A percentile compares a stretch with the other conserved stretches of the same genome.
These are phyloP conservation scores for Lactarius sp. DNA, from an alignment of 768 basidiomycete species.

Conservation along the genomic window DNA sequence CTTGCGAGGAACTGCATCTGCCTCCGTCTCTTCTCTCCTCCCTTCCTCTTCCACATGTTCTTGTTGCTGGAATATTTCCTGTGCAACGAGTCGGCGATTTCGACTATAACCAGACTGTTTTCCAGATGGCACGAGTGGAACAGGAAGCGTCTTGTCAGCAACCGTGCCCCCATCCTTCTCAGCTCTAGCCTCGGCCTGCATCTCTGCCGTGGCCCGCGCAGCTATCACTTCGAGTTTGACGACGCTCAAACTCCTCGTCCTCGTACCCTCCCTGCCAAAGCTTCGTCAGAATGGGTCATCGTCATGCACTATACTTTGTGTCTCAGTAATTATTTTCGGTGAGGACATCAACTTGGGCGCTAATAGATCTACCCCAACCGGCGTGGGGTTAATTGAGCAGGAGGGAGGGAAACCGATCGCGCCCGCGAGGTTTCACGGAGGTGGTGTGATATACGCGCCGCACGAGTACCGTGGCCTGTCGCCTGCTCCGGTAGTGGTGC, in stretches of 20 bases:
- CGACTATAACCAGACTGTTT: conserved; percentile 30
- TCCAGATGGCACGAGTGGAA: conserved; percentile 49
- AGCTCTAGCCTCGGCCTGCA: conserved; percentile 26
- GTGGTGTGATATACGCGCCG: conserved; percentile 55
- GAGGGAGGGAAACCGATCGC: conserved; percentile 54
- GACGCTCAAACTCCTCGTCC: conserved; percentile 55
- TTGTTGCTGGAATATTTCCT: conserved; percentile 31
- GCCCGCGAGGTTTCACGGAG: conserved; percentile 51
- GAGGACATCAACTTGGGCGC: conserved; percentile 69
- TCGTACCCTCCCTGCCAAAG: conserved; percentile 15
- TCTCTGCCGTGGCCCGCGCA: conserved; percentile 36
- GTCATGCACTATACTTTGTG: background rate
- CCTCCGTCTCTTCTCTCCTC: conserved; percentile 23
- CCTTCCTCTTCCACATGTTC: background rate
- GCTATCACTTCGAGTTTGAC: conserved; percentile 70
- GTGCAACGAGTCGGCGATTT: conserved; percentile 29
- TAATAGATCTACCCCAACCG: conserved; percentile 32
- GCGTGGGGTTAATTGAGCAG: conserved; percentile 38
- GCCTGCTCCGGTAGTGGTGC: conserved; percentile 36
- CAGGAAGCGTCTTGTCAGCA: conserved; percentile 57
- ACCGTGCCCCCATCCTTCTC: conserved; percentile 23
- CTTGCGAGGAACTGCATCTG: conserved; percentile 17
- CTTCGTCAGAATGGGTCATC: conserved; percentile 3
- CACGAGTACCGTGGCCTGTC: conserved; percentile 58
- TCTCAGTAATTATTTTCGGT: conserved; percentile 44